Base-by-base conservation (phyloP, 2,329 filamentous ascomycete genomes). In the Onygenales sp. region DNA sequence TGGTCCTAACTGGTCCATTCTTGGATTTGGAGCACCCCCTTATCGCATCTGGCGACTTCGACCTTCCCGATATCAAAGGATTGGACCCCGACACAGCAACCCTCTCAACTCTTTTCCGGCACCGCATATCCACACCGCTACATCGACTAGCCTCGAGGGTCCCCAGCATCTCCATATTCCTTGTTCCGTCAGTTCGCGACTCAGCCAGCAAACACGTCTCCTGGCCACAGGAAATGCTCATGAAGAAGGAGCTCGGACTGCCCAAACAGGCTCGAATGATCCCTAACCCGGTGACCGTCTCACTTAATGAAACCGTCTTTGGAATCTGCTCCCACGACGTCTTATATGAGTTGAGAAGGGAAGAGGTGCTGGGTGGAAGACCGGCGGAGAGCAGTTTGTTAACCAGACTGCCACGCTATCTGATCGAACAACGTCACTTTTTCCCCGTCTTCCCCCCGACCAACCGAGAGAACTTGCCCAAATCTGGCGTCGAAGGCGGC, bases 371-470 rank as follows among this genome's bases (percentile, higher is more conserved):
- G 5, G 78, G 80, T 17, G 80, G 79, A 1, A 77, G 75, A 48
- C 77, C 79, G 0, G 67, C 68, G 7, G 78, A 84, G 51, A 67
- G 77, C 0, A 83, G 87, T 59, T 62, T 87, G 31, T 76, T 92
- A 62, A 82, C 84, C 13, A 75, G 92, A n/a, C 70, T 91, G 46
- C 82, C 86, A 5, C 79, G 83, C 17, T 85, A 93, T 60, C 69
- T 98, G 14, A 81, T 98, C 54, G 87, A 95, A 70, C 93, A 97
- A 71, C 77, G 91, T 6, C 90, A 93, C 65, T 97, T 91, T 69
- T 89, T 89, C 63, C 93, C 93, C 0, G 72, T 97, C 0, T 96
- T 91, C 64, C 93, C 93, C 5, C 84, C 92, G 0, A 79, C 84
- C 10, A 83, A 86, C 49, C 78, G 90, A 48, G 77, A 81, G 54